phyloP scores from a whole-genome alignment of 495 filamentous ascomycete species.

The Aspergillus nanangensis region DNA sequence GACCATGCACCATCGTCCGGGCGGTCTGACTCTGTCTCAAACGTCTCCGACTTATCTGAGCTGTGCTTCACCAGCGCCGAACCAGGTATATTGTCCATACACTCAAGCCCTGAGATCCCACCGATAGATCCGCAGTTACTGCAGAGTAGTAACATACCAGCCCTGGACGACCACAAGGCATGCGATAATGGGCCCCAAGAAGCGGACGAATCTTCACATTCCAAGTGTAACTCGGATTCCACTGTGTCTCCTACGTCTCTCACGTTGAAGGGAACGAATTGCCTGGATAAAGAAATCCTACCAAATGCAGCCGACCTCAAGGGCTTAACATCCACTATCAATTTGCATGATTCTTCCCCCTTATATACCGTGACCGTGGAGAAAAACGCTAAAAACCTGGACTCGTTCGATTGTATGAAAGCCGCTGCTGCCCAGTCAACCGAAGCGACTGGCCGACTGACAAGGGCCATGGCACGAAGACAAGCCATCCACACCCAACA shows the following conservation, averaged over 20 bases:
- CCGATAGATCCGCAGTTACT: neutral
- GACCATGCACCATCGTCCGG: neutral
- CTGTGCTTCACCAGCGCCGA: neutral
- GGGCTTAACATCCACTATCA: too few species aligned
- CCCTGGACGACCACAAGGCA: neutral
- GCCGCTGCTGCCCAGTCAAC: too few species aligned
- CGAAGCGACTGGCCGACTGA: too few species aligned
- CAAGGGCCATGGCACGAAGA: neutral
- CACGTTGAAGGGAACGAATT: neutral
- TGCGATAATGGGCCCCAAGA: neutral
- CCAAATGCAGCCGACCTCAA: too few species aligned
- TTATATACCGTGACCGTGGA: too few species aligned
- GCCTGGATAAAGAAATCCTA: too few species aligned
- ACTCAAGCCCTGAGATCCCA: neutral
- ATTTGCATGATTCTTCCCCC: too few species aligned
- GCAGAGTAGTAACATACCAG: neutral
- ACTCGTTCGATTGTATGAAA: too few species aligned
- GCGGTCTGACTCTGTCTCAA: neutral
- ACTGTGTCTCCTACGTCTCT: neutral
- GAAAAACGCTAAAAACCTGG: too few species aligned
- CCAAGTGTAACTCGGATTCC: neutral
- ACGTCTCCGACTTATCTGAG: neutral
- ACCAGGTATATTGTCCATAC: neutral
- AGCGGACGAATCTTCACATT: too few species aligned
- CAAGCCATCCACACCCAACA: neutral